Percentiles rank a stretch among this genome's conserved stretches.
phyloP scores from a whole-genome alignment of 2,329 filamentous ascomycete genomes.

The Xylariaceae sp. region DNA sequence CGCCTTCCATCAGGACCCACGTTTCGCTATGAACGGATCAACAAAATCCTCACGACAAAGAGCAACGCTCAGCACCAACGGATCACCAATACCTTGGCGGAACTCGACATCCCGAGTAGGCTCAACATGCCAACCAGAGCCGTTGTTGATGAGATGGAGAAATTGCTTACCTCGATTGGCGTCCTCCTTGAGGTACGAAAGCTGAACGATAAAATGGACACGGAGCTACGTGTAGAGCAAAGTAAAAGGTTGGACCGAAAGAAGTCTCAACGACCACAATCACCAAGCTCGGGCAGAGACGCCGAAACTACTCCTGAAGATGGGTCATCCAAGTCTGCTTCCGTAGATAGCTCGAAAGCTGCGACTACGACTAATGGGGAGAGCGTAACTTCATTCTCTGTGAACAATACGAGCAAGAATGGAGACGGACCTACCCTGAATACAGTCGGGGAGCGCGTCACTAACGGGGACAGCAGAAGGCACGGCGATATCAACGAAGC shows the following conservation, averaged over 20 bases:
- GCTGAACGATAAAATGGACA: slow-evolving; percentile 69
- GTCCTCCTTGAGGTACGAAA: slow-evolving; percentile 69
- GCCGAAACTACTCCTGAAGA: background rate
- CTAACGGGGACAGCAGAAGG: background rate
- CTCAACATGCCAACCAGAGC: slow-evolving; percentile 70
- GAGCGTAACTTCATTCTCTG: background rate
- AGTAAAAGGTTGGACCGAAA: slow-evolving; percentile 53
- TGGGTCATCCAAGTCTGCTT: background rate
- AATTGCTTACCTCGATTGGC: slow-evolving; percentile 63
- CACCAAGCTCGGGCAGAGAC: background rate
- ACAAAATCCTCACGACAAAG: slow-evolving; percentile 74
- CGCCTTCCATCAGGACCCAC: slow-evolving; percentile 80
- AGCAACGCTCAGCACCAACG: slow-evolving; percentile 70
- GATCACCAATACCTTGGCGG: slow-evolving; percentile 66
- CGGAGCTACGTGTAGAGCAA: slow-evolving; percentile 60
- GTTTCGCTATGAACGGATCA: slow-evolving; percentile 81
- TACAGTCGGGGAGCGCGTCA: slow-evolving; percentile 19
- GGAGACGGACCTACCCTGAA: slow-evolving; percentile 2
- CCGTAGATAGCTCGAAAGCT: background rate
- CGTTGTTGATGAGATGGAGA: slow-evolving; percentile 68
- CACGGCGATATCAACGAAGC: background rate
- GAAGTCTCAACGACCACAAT: slow-evolving; percentile 31
- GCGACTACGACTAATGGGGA: background rate
- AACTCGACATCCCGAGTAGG: slow-evolving; percentile 66
- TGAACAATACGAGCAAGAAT: background rate